phyloP scores from a whole-genome alignment of 768 basidiomycete species.

The Suillus clintonianus region DNA sequence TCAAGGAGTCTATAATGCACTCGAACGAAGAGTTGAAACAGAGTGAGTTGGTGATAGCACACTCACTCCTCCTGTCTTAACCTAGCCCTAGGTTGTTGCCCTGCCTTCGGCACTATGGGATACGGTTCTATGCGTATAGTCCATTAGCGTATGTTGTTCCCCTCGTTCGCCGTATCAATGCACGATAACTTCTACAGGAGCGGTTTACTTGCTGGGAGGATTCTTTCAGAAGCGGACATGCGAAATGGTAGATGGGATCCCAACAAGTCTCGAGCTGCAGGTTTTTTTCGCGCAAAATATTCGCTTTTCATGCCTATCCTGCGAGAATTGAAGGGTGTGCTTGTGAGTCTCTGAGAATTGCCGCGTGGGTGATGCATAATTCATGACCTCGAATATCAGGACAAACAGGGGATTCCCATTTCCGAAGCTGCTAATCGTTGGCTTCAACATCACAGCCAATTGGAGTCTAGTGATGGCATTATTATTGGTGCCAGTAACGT shows the following conservation, averaged over 20 bases:
- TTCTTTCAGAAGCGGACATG: conserved; percentile 10
- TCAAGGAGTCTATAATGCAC: conserved; percentile 51
- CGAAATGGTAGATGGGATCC: conserved; percentile 14
- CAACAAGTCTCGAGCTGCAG: conserved; percentile 4
- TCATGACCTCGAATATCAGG: conserved; percentile 7
- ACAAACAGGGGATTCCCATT: conserved; percentile 10
- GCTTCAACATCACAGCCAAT: conserved; percentile 23
- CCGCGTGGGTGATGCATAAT: background rate
- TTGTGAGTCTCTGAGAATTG: background rate
- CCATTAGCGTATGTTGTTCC: conserved; percentile 17
- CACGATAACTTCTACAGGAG: background rate
- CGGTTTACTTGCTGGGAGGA: conserved; percentile 10
- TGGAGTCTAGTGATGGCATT: conserved; percentile 23
- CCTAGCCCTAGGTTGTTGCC: conserved; percentile 32
- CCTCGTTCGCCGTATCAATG: background rate
- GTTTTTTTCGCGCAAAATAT: background rate
- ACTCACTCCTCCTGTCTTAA: background rate
- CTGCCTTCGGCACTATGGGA: conserved; percentile 41
- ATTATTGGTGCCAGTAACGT: conserved; percentile 19
- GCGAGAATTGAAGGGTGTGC: conserved; percentile 13
- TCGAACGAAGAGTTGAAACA: too few species aligned
- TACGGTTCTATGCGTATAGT: conserved; percentile 39
- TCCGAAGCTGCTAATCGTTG: conserved; percentile 20
- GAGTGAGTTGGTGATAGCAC: conserved; percentile 18
- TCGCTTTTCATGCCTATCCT: conserved; percentile 16